phyloP scores from a whole-genome alignment of 345 rosid genomes.

The Euphorbia pulcherrima region DNA sequence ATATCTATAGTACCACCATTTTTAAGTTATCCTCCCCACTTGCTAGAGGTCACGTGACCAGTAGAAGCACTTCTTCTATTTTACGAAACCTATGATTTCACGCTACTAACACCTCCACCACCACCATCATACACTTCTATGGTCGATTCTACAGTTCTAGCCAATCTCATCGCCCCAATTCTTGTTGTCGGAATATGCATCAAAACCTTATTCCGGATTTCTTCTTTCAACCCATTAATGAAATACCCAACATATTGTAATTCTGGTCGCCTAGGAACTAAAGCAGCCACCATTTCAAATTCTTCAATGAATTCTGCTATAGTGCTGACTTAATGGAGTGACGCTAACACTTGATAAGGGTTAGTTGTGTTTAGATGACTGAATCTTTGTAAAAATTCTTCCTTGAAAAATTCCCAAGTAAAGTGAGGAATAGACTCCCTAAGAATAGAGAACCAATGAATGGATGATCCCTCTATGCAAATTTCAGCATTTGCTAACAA shows the following conservation, averaged over 20 bases:
- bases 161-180: background rate
- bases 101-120: background rate
- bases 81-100: background rate
- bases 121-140: background rate
- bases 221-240: background rate
- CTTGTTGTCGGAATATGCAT: background rate
- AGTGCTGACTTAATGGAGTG: background rate
- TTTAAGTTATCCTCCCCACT: background rate
- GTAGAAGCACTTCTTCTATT: background rate
- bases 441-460: background rate
- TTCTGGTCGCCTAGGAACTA: background rate
- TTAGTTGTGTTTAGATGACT: background rate
- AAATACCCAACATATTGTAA: background rate
- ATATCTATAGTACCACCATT: too few relatives aligned
- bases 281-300: background rate
- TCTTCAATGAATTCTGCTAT: background rate
- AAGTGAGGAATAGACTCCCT: background rate
- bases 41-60: background rate
- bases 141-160: background rate
- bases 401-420: background rate
- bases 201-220: background rate
- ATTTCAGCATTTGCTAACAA: background rate
- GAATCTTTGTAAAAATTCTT: background rate
- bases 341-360: background rate
- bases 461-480: background rate